Conservation (phyloP, 106 monocot genomes). For the Dendrobium chrysotoxum region DNA sequence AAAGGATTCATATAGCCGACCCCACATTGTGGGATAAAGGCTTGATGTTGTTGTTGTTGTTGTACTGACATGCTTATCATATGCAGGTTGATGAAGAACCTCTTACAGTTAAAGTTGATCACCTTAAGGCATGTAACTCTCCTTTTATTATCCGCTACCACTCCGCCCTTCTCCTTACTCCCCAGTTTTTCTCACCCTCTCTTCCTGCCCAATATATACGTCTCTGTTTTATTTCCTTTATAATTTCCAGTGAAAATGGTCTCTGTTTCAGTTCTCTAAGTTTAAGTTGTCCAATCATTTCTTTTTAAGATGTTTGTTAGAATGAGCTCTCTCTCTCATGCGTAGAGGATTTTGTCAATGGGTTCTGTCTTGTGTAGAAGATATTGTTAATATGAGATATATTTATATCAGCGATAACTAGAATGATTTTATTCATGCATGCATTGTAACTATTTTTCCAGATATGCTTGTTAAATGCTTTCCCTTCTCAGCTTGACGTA, state of each 20-base stretch:
- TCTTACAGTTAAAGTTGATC: constrained; percentile 96
- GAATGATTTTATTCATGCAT: background rate
- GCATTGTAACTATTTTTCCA: background rate
- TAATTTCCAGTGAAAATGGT: background rate
- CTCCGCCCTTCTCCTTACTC: background rate
- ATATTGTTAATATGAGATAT: background rate
- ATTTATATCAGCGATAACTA: background rate
- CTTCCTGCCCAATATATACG: background rate
- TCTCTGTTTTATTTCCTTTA: background rate
- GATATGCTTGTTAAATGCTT: background rate
- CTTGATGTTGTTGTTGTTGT: no score
- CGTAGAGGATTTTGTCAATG: no score
- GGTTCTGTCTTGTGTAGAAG: background rate
- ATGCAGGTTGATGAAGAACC: constrained; percentile 91
- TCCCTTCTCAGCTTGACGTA: background rate
- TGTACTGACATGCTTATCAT: constrained; percentile 2
- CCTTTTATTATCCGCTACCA: background rate
- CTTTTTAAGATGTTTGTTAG: background rate
- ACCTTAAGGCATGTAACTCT: constrained; percentile 61
- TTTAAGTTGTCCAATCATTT: background rate
- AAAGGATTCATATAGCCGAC: no score
- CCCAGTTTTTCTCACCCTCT: no score
- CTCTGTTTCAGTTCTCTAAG: background rate
- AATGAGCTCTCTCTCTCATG: background rate
- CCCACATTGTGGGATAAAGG: no score